Percentiles rank a stretch among this genome's conserved stretches.
Evolutionary conservation across 1,284 basidiomycete genomes (phyloP).

Genomic region (Wallemia mellicola): DNA sequence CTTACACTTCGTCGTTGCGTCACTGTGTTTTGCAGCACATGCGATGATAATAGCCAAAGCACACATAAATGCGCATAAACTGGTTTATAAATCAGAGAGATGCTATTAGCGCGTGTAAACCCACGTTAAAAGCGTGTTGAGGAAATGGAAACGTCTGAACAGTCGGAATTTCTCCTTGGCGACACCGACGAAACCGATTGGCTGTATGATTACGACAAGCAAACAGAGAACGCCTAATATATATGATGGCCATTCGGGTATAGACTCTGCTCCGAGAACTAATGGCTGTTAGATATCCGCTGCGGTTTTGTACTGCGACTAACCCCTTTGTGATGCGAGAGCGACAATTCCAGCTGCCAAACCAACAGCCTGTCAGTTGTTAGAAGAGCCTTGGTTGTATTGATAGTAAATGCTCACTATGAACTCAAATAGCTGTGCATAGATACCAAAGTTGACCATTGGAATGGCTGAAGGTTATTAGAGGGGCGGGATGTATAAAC

Average conservation of each 20-base stretch:
- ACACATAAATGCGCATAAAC: constrained; percentile 33
- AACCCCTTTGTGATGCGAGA: not conserved
- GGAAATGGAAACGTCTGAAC: constrained; percentile 39
- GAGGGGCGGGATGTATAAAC: not conserved
- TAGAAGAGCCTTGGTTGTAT: not conserved
- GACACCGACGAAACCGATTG: constrained; percentile 55
- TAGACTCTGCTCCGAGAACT: constrained; percentile 34
- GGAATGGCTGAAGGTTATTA: constrained; percentile 29
- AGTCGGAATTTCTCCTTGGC: constrained; percentile 40
- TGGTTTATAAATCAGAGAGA: constrained; percentile 4
- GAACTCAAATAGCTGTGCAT: constrained; percentile 45
- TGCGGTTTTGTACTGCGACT: not conserved
- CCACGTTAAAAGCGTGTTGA: constrained; percentile 24
- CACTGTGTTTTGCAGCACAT: constrained; percentile 39
- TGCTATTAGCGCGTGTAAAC: not conserved
- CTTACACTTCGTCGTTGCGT: constrained; percentile 35
- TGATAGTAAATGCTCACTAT: constrained; percentile 16
- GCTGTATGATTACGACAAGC: constrained; percentile 34
- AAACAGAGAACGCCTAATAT: constrained; percentile 46
- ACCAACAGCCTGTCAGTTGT: constrained; percentile 19
- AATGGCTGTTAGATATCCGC: not conserved
- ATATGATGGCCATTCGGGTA: constrained; percentile 38
- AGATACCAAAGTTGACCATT: constrained; percentile 56
- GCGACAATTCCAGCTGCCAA: constrained; percentile 17
- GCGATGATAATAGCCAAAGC: constrained; percentile 49